Evolutionary conservation across 2,329 filamentous ascomycete genomes (phyloP).

Genomic region (Apiospora rasikravindrae): DNA sequence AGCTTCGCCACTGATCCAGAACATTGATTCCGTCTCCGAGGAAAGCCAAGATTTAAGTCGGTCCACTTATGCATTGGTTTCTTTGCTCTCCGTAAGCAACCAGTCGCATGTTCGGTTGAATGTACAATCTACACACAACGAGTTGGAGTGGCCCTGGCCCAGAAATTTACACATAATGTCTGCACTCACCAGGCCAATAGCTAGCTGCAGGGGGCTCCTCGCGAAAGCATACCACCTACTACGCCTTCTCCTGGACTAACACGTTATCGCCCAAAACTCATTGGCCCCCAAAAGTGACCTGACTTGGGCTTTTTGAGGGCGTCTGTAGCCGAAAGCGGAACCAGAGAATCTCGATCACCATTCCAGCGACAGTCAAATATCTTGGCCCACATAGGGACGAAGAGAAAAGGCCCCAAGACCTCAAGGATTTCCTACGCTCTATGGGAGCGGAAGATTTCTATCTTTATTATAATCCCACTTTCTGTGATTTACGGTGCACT

Average conservation of each 20-base stretch:
- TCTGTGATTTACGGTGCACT: not conserved
- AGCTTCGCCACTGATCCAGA: slow-evolving; percentile 29
- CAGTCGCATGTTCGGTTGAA: not conserved
- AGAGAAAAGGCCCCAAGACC: not conserved
- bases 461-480: not conserved
- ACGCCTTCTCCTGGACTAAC: too few species aligned
- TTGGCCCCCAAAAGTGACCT: too few species aligned
- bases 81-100: not conserved
- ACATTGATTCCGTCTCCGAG: slow-evolving; percentile 23
- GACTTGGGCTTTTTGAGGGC: too few species aligned
- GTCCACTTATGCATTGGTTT: not conserved
- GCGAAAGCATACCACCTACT: slow-evolving; percentile 21
- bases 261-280: too few species aligned
- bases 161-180: too few species aligned
- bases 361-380: too few species aligned
- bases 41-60: not conserved
- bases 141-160: too few species aligned
- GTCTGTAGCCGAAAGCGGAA: too few species aligned
- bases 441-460: not conserved
- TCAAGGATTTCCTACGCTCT: not conserved
- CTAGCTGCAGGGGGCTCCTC: slow-evolving; percentile 1
- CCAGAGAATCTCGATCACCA: too few species aligned
- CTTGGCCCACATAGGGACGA: too few species aligned
- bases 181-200: not conserved
- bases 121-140: slow-evolving; percentile 3